phyloP scores from a whole-genome alignment of 139 green algal genomes.

The Coelastrella sp. region DNA sequence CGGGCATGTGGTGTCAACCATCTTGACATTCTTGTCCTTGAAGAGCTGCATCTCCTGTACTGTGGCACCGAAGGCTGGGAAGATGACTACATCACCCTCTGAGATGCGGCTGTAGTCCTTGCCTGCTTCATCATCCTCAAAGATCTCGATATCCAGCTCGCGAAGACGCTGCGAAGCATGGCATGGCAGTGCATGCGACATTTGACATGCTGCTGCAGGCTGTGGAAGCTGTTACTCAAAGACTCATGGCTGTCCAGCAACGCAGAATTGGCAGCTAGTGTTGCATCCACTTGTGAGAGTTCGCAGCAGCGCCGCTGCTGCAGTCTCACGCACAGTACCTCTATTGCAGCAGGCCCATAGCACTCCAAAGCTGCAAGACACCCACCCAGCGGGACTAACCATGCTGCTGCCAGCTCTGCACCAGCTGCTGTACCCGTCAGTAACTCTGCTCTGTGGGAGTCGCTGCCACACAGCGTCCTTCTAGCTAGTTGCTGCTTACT shows the following conservation, averaged over 20 bases:
- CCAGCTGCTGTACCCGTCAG: background rate
- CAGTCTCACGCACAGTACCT: too few species aligned
- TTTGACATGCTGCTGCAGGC: background rate
- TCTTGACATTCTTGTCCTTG: slow-evolving; percentile 88
- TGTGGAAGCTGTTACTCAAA: too few species aligned
- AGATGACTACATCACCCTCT: slow-evolving; percentile 95
- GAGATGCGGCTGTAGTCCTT: slow-evolving; percentile 95
- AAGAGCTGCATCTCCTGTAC: slow-evolving; percentile 93
- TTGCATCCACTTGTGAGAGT: too few species aligned
- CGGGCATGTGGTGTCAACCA: slow-evolving; percentile 99
- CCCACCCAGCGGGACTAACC: too few species aligned
- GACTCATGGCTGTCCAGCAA: too few species aligned
- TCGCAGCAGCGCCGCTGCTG: too few species aligned
- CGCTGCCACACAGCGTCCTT: too few species aligned
- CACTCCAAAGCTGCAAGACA: too few species aligned
- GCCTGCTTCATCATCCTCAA: slow-evolving; percentile 73
- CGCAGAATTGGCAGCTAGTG: background rate
- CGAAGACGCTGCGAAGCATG: slow-evolving; percentile 75
- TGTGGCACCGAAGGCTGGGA: slow-evolving; percentile 97
- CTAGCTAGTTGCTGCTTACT: too few species aligned
- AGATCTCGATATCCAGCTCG: slow-evolving; percentile 96
- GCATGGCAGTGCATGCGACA: too few species aligned
- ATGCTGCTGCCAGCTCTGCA: too few species aligned
- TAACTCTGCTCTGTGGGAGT: background rate
- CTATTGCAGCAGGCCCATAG: too few species aligned